Conservation (phyloP, 306 rosid genomes). For the Corylus heterophylla region DNA sequence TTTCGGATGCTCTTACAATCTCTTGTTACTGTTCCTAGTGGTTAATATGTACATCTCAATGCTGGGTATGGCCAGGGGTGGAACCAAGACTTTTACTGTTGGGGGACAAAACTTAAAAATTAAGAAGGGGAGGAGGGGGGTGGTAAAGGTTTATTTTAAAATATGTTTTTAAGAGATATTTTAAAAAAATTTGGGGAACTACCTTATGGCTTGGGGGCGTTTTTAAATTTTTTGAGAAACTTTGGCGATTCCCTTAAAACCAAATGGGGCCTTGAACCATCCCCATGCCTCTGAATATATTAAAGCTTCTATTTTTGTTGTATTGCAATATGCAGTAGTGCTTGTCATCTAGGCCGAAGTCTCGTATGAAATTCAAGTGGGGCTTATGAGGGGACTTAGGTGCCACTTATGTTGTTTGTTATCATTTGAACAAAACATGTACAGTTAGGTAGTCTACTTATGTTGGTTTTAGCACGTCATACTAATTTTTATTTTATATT, state of each 20-base stretch:
- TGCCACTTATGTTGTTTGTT: neutral
- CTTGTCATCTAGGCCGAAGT: neutral
- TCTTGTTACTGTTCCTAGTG: neutral
- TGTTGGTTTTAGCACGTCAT: neutral
- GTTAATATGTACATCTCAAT: neutral
- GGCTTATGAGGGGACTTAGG: neutral
- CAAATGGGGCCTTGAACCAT: slow-evolving; percentile 1
- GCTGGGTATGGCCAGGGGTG: neutral
- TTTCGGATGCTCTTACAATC: neutral
- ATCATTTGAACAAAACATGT: neutral
- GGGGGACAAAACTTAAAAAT: too few species aligned
- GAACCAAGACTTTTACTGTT: too few species aligned
- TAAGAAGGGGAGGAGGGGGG: too few species aligned
- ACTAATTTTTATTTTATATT: slow-evolving; percentile 20
- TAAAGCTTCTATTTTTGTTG: neutral
- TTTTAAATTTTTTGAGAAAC: too few species aligned
- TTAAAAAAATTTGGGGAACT: too few species aligned
- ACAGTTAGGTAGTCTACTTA: neutral
- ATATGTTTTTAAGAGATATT: too few species aligned
- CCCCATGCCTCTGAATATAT: neutral
- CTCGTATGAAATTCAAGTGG: neutral
- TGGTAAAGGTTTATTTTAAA: too few species aligned
- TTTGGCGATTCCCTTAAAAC: neutral
- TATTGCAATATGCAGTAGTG: neutral
- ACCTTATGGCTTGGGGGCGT: too few species aligned